These are phyloP conservation scores for Chrysoporthe deuterocubensis DNA, from an alignment of 2,329 filamentous ascomycete genomes.

Conservation along the genomic window DNA sequence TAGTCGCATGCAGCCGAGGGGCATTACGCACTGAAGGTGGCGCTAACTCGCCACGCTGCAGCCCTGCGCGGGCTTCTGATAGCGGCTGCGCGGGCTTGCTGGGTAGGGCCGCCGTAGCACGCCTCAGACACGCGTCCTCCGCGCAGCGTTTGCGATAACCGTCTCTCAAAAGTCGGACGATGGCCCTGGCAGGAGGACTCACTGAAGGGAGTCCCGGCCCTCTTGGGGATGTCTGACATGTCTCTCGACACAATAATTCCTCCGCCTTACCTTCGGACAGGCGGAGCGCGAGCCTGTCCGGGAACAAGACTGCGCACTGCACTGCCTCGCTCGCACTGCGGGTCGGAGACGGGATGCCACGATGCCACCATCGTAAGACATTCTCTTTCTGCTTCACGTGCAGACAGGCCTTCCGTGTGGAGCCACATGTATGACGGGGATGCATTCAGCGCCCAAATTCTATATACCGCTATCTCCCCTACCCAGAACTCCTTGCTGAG, in stretches of 20 bases:
- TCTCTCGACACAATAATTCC: not conserved
- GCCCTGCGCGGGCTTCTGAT: constrained; percentile 1
- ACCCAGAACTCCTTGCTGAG: constrained; percentile 10
- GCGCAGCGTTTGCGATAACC: not conserved
- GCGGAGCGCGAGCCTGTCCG: not conserved
- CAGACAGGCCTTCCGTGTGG: not conserved
- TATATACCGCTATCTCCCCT: not conserved
- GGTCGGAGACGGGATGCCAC: no score
- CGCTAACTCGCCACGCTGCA: not conserved
- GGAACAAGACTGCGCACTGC: constrained; percentile 1
- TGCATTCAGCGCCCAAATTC: not conserved
- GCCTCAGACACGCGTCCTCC: constrained; percentile 14
- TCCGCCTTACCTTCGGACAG: not conserved
- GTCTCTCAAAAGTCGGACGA: no score
- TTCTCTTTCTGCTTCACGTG: not conserved
- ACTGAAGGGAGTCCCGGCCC: no score
- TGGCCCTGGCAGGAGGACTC: no score
- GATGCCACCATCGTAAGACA: not conserved
- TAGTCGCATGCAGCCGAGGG: not conserved
- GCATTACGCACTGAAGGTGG: not conserved
- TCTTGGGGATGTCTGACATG: not conserved
- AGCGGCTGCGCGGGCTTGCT: not conserved
- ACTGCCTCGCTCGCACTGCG: not conserved
- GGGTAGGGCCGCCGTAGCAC: not conserved
- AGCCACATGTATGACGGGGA: not conserved